Evolutionary conservation across 345 rosid species (phyloP).

Genomic region (Gossypium mustelinum): DNA sequence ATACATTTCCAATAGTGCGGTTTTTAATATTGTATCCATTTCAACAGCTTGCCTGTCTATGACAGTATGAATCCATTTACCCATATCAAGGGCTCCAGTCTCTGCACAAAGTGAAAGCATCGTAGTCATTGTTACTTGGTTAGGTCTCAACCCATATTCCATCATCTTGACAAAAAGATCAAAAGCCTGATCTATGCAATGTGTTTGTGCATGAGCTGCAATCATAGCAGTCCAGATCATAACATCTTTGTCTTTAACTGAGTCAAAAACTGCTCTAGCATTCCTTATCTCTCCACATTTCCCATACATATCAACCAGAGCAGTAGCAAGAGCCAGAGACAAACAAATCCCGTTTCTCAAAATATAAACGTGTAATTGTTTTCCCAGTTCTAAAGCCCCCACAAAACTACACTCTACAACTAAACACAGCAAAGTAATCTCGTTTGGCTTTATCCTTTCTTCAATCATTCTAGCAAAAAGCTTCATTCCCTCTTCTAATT

Average conservation of each 20-base stretch:
- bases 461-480: constrained; percentile 35
- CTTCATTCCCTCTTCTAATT: constrained; percentile 26
- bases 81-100: constrained; percentile 35
- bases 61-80: constrained; percentile 40
- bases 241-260: constrained; percentile 31
- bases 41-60: constrained; percentile 29
- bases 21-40: constrained; percentile 29
- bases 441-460: constrained; percentile 34
- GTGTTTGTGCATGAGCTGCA: constrained; percentile 36
- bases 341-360: constrained; percentile 23
- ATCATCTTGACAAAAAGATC: constrained; percentile 33
- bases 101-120: constrained; percentile 36
- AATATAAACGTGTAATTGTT: constrained; percentile 38
- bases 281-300: constrained; percentile 32
- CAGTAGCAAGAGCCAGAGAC: constrained; percentile 28
- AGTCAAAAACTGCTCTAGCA: constrained; percentile 37
- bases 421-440: constrained; percentile 38
- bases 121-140: constrained; percentile 27
- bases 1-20: constrained; percentile 49
- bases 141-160: constrained; percentile 26
- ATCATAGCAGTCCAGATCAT: constrained; percentile 34
- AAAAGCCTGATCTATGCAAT: constrained; percentile 27
- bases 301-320: constrained; percentile 51
- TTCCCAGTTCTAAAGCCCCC: constrained; percentile 33
- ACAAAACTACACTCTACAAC: constrained; percentile 36